phyloP scores from a whole-genome alignment of 768 basidiomycete species.

The Pleurotus djamor region DNA sequence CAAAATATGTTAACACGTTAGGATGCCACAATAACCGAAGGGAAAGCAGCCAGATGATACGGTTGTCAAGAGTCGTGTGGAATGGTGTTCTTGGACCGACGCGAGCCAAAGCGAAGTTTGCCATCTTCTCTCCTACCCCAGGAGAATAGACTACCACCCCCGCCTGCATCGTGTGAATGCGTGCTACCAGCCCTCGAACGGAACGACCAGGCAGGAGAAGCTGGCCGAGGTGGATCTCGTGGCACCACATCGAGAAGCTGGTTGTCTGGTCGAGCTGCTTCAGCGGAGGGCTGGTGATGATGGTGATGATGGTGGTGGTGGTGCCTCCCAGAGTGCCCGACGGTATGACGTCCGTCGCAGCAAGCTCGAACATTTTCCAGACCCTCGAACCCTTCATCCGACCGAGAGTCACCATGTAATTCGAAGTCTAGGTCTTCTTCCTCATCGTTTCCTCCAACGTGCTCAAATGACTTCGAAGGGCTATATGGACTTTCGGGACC shows the following conservation, averaged over 20 bases:
- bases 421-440: slow-evolving; percentile 77
- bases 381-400: slow-evolving; percentile 85
- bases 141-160: slow-evolving; percentile 57
- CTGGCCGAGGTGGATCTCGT: slow-evolving; percentile 54
- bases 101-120: slow-evolving; percentile 74
- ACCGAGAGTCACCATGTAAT: slow-evolving; percentile 69
- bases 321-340: slow-evolving; percentile 57
- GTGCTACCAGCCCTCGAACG: slow-evolving; percentile 77
- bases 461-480: slow-evolving; percentile 67
- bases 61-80: slow-evolving; percentile 21
- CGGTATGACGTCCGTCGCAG: slow-evolving; percentile 85
- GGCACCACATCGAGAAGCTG: slow-evolving; percentile 48
- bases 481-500: slow-evolving; percentile 76
- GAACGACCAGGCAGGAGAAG: slow-evolving; percentile 84
- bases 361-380: slow-evolving; percentile 94
- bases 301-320: slow-evolving; percentile 64
- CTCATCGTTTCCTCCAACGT: slow-evolving; percentile 38
- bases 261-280: slow-evolving; percentile 39
- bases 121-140: slow-evolving; percentile 63
- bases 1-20: not conserved
- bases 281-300: slow-evolving; percentile 38
- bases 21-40: slow-evolving; percentile 8
- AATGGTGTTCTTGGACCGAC: slow-evolving; percentile 49
- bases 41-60: slow-evolving; percentile 11
- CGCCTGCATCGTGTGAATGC: slow-evolving; percentile 61